Evolutionary conservation across 345 rosid genomes (phyloP).

Genomic region (Passiflora organensis): DNA sequence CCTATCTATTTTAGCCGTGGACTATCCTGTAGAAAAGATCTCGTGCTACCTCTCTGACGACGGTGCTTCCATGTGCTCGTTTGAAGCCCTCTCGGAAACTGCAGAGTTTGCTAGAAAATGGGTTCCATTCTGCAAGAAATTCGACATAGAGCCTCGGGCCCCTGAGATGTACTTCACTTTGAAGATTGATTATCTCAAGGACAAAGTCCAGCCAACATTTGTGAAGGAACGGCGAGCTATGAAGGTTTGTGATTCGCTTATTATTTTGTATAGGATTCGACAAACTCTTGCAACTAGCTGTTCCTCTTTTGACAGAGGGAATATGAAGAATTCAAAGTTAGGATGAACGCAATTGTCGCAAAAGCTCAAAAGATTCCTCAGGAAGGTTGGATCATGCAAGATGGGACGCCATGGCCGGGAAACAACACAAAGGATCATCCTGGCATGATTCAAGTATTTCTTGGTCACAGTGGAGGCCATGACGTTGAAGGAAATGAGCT

Average conservation of each 20-base stretch:
- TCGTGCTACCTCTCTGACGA: slow-evolving; percentile 95
- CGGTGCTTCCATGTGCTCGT: slow-evolving; percentile 96
- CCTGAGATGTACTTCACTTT: slow-evolving; percentile 33
- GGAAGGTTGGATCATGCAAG: slow-evolving; percentile 97
- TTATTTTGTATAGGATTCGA: too few relatives aligned
- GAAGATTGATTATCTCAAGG: slow-evolving; percentile 89
- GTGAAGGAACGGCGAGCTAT: slow-evolving; percentile 94
- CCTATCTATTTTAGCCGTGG: slow-evolving; percentile 89
- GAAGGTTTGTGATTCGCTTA: slow-evolving; percentile 50
- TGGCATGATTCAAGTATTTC: slow-evolving; percentile 70
- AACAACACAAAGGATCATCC: slow-evolving; percentile 97
- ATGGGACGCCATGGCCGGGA: slow-evolving; percentile 99
- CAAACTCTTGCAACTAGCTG: too few relatives aligned
- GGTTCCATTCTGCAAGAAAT: slow-evolving; percentile 35
- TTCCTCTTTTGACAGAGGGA: slow-evolving; percentile 82
- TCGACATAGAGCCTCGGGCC: slow-evolving; percentile 33
- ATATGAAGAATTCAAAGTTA: slow-evolving; percentile 92
- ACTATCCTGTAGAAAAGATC: slow-evolving; percentile 86
- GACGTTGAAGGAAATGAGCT: slow-evolving; percentile 34
- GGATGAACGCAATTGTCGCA: slow-evolving; percentile 83
- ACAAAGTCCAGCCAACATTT: slow-evolving; percentile 92
- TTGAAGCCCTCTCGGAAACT: slow-evolving; percentile 78
- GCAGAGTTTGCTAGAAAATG: slow-evolving; percentile 32
- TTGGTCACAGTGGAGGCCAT: slow-evolving; percentile 31
- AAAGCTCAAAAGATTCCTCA: slow-evolving; percentile 75